Conservation (phyloP, 1,284 basidiomycete genomes). For the Apiotrichum veenhuisii region DNA sequence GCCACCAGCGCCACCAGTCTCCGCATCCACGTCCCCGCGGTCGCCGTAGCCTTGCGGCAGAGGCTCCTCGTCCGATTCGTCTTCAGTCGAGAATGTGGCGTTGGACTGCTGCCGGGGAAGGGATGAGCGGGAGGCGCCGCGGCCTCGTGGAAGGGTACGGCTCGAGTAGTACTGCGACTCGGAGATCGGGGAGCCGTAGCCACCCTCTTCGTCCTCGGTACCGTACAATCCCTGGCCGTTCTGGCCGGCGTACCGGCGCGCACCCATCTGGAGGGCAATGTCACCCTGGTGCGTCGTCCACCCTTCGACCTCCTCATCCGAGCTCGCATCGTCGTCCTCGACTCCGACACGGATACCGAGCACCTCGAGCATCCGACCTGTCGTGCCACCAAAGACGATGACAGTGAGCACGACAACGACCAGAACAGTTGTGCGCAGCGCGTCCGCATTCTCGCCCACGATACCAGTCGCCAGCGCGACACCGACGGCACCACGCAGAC, state of each 20-base stretch:
- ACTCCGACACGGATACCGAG: conserved; percentile 95
- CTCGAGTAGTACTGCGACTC: conserved; percentile 32
- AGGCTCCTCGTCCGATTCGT: conserved; percentile 71
- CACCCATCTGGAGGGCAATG: conserved; percentile 39
- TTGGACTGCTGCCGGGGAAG: conserved; percentile 22
- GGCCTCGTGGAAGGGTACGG: not conserved
- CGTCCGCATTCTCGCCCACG: conserved; percentile 83
- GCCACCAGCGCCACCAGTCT: conserved; percentile 11
- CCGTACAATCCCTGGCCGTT: conserved; percentile 39
- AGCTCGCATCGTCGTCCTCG: conserved; percentile 80
- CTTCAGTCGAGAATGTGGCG: conserved; percentile 43
- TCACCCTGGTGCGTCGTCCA: conserved; percentile 40
- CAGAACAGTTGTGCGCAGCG: conserved; percentile 87
- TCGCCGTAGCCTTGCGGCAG: conserved; percentile 54
- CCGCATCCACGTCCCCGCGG: conserved; percentile 55
- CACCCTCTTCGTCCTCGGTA: conserved; percentile 27
- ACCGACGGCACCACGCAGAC: conserved; percentile 90
- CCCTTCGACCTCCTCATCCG: conserved; percentile 67
- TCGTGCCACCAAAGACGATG: conserved; percentile 92
- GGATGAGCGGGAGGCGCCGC: not conserved
- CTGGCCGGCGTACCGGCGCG: conserved; percentile 40
- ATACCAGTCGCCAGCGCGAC: conserved; percentile 96
- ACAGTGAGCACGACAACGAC: conserved; percentile 95
- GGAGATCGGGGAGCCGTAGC: conserved; percentile 19
- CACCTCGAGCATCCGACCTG: conserved; percentile 92